Conservation (phyloP, 1,139 yeast genomes). For the Yamadazyma buinensis region DNA sequence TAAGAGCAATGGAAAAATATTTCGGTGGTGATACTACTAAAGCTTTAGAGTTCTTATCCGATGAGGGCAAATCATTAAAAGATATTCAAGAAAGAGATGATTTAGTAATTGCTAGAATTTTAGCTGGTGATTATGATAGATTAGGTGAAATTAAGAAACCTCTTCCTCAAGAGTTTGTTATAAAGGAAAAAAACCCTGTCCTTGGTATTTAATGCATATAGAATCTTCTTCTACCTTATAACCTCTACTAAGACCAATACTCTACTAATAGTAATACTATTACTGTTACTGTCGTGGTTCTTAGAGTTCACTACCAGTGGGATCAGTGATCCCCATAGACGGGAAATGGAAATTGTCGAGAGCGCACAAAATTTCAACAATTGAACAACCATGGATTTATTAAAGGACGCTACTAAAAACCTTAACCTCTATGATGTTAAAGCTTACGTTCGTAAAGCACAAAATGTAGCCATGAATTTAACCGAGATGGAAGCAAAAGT, state of each 20-base stretch:
- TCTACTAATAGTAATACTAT: too few relatives aligned
- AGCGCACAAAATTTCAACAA: too few relatives aligned
- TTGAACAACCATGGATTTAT: conserved; percentile 59
- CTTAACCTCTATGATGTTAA: conserved; percentile 90
- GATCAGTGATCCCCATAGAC: too few relatives aligned
- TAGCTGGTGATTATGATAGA: conserved; percentile 82
- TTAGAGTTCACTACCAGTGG: too few relatives aligned
- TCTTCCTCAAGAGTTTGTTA: conserved; percentile 30
- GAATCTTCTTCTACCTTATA: too few relatives aligned
- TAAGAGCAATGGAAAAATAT: conserved; percentile 69
- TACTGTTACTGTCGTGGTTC: too few relatives aligned
- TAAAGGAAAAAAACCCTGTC: conserved; percentile 33
- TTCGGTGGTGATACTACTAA: conserved; percentile 61
- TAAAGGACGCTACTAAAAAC: conserved; percentile 74
- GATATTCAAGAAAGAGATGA: conserved; percentile 72
- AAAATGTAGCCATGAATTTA: conserved; percentile 87
- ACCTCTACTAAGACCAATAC: not conserved
- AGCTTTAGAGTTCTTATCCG: conserved; percentile 53
- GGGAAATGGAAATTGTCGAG: too few relatives aligned
- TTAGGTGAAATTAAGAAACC: conserved; percentile 66
- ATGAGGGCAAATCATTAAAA: conserved; percentile 53
- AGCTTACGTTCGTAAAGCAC: conserved; percentile 96
- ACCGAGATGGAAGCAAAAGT: conserved; percentile 96
- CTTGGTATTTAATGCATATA: conserved; percentile 25
- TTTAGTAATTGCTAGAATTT: conserved; percentile 74